These are phyloP conservation scores for Westerdykella ornata DNA, from an alignment of 2,329 filamentous ascomycete genomes.

Conservation along the genomic window DNA sequence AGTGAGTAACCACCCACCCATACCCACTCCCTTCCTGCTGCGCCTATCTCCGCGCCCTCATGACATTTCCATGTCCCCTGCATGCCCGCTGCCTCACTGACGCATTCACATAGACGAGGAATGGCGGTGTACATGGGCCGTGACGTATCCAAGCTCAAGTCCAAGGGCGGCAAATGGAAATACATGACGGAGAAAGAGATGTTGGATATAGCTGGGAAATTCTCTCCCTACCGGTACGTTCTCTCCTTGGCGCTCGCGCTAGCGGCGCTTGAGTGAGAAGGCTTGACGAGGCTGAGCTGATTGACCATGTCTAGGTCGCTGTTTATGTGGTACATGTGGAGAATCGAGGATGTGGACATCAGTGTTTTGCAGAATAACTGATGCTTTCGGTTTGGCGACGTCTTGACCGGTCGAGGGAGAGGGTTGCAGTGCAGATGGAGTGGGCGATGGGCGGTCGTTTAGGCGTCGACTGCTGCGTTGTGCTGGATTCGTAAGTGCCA, in stretches of 20 bases:
- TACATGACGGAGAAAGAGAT: slow-evolving; percentile 96
- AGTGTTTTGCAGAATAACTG: slow-evolving; percentile 39
- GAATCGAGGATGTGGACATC: slow-evolving; percentile 71
- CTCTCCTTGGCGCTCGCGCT: slow-evolving; percentile 1
- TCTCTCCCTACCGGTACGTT: slow-evolving; percentile 68
- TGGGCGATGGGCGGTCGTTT: background rate
- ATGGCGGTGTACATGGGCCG: slow-evolving; percentile 82
- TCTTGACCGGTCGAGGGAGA: background rate
- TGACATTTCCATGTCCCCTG: background rate
- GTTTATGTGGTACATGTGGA: slow-evolving; percentile 99
- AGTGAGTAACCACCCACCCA: slow-evolving; percentile 46
- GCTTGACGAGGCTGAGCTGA: slow-evolving; percentile 6
- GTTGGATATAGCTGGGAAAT: slow-evolving; percentile 71
- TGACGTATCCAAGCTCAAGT: slow-evolving; percentile 78
- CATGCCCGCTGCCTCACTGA: background rate
- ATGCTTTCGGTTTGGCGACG: background rate
- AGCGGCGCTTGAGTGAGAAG: slow-evolving; percentile 1
- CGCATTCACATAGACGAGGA: slow-evolving; percentile 51
- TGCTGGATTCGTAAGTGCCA: background rate
- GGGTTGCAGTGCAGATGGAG: slow-evolving; percentile 1
- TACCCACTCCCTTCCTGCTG: background rate
- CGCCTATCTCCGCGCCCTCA: background rate
- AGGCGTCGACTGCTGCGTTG: slow-evolving; percentile 1
- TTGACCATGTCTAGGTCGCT: slow-evolving; percentile 54
- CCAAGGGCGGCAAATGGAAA: slow-evolving; percentile 82